Conservation (phyloP, 306 rosid species). For the Cucurbita maxima region DNA sequence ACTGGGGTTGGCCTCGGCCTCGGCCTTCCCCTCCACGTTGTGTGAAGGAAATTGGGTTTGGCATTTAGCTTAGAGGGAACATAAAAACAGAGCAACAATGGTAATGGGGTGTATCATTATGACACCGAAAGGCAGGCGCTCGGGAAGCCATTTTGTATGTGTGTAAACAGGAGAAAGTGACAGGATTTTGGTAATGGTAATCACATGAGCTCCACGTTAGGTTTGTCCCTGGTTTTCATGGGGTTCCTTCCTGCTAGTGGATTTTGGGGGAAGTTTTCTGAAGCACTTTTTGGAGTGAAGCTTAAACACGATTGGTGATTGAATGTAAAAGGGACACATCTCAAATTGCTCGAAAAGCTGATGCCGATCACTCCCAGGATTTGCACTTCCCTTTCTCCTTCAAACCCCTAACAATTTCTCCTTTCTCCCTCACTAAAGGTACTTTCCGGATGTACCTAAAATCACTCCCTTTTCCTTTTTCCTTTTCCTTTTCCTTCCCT, state of each 20-base stretch:
- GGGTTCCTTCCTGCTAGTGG: no score
- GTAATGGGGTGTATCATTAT: neutral
- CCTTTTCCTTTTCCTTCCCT: no score
- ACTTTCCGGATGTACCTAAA: neutral
- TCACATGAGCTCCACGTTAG: neutral
- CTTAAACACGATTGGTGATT: neutral
- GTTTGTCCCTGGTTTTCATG: no score
- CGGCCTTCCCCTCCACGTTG: neutral
- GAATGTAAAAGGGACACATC: neutral
- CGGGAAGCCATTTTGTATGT: neutral
- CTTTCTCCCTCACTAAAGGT: neutral
- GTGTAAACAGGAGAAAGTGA: neutral
- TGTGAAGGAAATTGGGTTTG: neutral
- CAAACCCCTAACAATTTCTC: neutral
- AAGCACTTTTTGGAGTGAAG: neutral
- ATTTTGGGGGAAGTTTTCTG: no score
- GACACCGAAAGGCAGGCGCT: neutral
- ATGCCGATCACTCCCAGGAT: neutral
- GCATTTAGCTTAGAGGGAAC: neutral
- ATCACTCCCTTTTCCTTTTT: neutral
- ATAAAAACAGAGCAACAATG: slow-evolving; percentile 5
- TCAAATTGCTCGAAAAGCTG: neutral
- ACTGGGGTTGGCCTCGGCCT: neutral
- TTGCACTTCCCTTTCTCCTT: neutral
- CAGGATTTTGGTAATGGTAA: neutral